Evolutionary conservation across 345 rosid genomes (phyloP).

Genomic region (Linum tenue): DNA sequence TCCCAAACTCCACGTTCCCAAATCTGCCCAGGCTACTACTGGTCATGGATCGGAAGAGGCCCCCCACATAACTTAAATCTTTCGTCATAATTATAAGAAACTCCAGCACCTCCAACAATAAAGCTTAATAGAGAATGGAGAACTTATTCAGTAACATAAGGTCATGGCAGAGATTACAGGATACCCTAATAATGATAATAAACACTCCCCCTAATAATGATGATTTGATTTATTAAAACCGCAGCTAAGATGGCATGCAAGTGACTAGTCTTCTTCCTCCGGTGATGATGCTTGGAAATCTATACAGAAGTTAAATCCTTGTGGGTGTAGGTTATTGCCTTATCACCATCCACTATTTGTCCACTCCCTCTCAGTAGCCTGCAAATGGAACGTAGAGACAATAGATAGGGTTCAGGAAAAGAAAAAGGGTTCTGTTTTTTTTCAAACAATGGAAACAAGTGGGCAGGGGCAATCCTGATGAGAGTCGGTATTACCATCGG

Average conservation of each 20-base stretch:
- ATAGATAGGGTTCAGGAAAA: not conserved
- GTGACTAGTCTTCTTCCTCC: not conserved
- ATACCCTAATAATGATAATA: not conserved
- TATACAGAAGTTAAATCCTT: slow-evolving; percentile 35
- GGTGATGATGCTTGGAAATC: not conserved
- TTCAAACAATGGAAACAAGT: not conserved
- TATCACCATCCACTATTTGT: slow-evolving; percentile 91
- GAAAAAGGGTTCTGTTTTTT: not conserved
- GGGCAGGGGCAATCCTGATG: not conserved
- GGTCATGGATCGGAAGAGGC: slow-evolving; percentile 1
- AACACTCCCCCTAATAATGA: too few species aligned
- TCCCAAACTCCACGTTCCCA: not conserved
- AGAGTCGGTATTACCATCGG: slow-evolving; percentile 51
- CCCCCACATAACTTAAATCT: not conserved
- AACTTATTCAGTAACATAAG: not conserved
- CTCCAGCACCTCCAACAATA: not conserved
- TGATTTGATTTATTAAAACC: not conserved
- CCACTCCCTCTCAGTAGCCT: slow-evolving; percentile 93
- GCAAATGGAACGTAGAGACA: slow-evolving; percentile 17
- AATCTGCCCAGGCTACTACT: not conserved
- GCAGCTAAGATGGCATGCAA: not conserved
- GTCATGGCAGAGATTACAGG: not conserved
- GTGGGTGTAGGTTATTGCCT: slow-evolving; percentile 62
- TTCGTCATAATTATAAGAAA: too few species aligned
- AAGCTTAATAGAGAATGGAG: not conserved